Evolutionary conservation across 73 alveolate species (phyloP), one percentile per base, ranked within the genome.

Genomic region (Paramecium sexaurelia): DNA sequence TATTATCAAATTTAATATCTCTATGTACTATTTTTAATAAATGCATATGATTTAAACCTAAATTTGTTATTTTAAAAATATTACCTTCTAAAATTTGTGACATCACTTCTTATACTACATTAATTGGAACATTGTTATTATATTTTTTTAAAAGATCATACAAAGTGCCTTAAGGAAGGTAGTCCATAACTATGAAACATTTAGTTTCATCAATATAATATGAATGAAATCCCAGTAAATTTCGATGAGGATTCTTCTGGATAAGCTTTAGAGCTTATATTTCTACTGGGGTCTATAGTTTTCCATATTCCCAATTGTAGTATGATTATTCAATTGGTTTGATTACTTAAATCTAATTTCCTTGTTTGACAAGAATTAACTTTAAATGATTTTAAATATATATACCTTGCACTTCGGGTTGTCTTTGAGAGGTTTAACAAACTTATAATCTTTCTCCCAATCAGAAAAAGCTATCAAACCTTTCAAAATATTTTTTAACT

Each of bases 1-100:
- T 33, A 41, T 78, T 78, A 43, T 78, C 90, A 43, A 13, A 78
- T 78, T 78, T 78, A 22, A 78, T 7, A 43, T 78, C 90, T 33
- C 73, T 78, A 19, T 78, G 90, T 22, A 78, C 22, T 15, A 78
- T 78, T 41, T 45, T 45, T 33, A 78, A 45, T 20, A 8, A 24
- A 45, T 78, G 90, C 27, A 78, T 11, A 26, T 78, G 71, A 5
- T 78, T 43, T 22, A 78, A 29, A 40, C 68, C 90, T 78, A 40
- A 20, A 11, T 22, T 78, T 41, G 2, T 36, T 2, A 20, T 10
- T 29, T n/a, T 22, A 15, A 1, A n/a, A 40, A 78, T 78, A 27
- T 33, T 36, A 78, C 90, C 90, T 22, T 78, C 90, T 27, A 78
- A 43, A 29, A 78, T 39, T 26, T 78, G 36, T 78, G n/a, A 39